Evolutionary conservation across 805 yeast species (phyloP).

Genomic region (Kodamaea laetipori): DNA sequence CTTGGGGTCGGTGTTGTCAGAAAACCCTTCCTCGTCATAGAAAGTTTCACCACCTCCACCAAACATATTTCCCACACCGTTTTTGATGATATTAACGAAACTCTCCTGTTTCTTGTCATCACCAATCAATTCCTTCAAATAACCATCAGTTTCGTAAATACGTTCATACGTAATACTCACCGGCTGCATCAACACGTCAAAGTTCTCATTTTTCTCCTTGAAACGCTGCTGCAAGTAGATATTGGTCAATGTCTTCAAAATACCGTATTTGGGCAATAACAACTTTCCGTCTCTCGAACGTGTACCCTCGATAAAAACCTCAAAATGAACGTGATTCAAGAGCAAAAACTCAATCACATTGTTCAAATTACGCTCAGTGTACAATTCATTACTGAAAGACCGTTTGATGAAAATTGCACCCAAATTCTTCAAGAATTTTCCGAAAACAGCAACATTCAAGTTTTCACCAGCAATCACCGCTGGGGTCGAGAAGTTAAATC

Average conservation of each 20-base stretch:
- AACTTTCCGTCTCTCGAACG: constrained; percentile 67
- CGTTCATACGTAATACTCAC: constrained; percentile 62
- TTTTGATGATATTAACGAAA: constrained; percentile 38
- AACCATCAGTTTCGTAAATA: constrained; percentile 56
- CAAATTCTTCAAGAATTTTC: constrained; percentile 47
- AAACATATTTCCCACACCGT: constrained; percentile 36
- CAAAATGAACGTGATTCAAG: constrained; percentile 51
- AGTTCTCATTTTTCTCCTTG: constrained; percentile 18
- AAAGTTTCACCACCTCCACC: constrained; percentile 15
- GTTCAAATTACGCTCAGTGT: constrained; percentile 49
- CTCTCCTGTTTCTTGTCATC: constrained; percentile 58
- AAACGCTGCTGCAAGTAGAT: constrained; percentile 44
- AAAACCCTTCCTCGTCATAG: constrained; percentile 25
- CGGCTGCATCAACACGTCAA: constrained; percentile 49
- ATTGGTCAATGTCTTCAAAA: constrained; percentile 53
- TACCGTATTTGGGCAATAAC: constrained; percentile 62
- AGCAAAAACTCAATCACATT: constrained; percentile 52
- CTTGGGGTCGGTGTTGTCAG: constrained; percentile 28
- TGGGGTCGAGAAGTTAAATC: constrained; percentile 57
- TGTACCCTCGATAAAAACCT: constrained; percentile 68
- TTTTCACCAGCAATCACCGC: constrained; percentile 68
- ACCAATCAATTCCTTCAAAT: constrained; percentile 58
- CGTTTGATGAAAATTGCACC: constrained; percentile 65
- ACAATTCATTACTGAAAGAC: constrained; percentile 43
- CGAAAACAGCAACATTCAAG: constrained; percentile 58